Conservation (phyloP, 768 basidiomycete genomes). For the Collybia mongolica region DNA sequence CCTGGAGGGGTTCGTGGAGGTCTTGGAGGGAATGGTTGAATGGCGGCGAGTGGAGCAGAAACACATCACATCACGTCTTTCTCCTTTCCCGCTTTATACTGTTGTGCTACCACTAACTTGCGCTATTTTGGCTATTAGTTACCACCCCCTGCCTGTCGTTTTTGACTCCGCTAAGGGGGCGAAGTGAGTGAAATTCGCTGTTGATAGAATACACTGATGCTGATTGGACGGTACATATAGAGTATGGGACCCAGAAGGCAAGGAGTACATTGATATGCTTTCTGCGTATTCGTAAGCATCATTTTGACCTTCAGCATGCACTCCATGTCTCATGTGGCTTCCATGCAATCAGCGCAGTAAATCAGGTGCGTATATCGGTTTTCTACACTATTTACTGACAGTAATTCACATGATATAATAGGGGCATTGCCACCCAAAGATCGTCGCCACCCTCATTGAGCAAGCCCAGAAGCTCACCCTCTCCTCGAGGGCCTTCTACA, state of each 20-base stretch:
- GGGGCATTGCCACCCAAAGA: slow-evolving; percentile 92
- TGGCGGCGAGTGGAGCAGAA: slow-evolving; percentile 11
- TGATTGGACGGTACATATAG: slow-evolving; percentile 26
- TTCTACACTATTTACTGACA: not conserved
- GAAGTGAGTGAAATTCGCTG: slow-evolving; percentile 63
- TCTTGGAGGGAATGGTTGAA: slow-evolving; percentile 6
- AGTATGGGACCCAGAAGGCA: slow-evolving; percentile 95
- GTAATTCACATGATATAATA: slow-evolving; percentile 21
- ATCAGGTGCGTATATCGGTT: slow-evolving; percentile 58
- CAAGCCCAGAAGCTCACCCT: slow-evolving; percentile 92
- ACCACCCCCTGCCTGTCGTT: slow-evolving; percentile 93
- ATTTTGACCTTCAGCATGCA: not conserved
- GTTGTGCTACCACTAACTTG: slow-evolving; percentile 31
- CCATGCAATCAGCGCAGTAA: slow-evolving; percentile 62
- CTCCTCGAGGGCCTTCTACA: slow-evolving; percentile 96
- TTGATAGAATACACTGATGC: slow-evolving; percentile 12
- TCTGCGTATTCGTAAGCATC: slow-evolving; percentile 88
- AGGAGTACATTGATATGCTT: slow-evolving; percentile 96
- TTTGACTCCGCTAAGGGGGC: slow-evolving; percentile 90
- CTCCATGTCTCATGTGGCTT: slow-evolving; percentile 4
- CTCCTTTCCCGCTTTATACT: slow-evolving; percentile 20
- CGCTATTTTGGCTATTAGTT: slow-evolving; percentile 63
- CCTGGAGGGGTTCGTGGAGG: slow-evolving; percentile 8
- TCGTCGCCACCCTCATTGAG: slow-evolving; percentile 74
- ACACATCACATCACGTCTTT: slow-evolving; percentile 16